Evolutionary conservation across 1,139 yeast species (phyloP).

Genomic region (Pichia sp.): DNA sequence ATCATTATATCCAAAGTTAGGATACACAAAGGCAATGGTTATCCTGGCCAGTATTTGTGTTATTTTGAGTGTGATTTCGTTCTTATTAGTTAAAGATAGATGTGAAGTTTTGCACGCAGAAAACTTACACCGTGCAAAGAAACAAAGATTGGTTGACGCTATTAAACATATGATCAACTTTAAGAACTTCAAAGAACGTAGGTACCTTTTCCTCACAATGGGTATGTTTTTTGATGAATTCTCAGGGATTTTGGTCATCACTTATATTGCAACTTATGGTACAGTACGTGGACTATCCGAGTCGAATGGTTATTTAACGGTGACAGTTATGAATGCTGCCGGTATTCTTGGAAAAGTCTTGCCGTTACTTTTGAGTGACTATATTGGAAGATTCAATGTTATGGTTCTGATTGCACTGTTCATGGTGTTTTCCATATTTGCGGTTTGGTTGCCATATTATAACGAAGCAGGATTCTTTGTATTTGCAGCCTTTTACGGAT

Average conservation of each 20-base stretch:
- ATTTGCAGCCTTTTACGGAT: constrained; percentile 41
- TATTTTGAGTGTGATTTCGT: constrained; percentile 34
- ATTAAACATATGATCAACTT: constrained; percentile 42
- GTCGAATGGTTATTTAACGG: constrained; percentile 42
- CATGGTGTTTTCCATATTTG: constrained; percentile 35
- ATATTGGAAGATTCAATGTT: constrained; percentile 51
- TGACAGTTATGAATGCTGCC: constrained; percentile 47
- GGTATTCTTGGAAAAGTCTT: constrained; percentile 51
- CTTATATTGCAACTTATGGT: constrained; percentile 52
- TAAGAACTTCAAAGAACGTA: constrained; percentile 41
- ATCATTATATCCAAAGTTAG: constrained; percentile 46
- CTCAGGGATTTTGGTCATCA: constrained; percentile 26
- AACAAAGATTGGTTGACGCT: constrained; percentile 36
- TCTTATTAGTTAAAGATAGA: constrained; percentile 25
- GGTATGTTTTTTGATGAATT: constrained; percentile 29
- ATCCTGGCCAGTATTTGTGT: constrained; percentile 52
- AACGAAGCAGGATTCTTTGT: constrained; percentile 34
- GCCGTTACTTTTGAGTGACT: constrained; percentile 49
- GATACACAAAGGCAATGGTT: constrained; percentile 60
- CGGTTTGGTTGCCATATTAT: constrained; percentile 48
- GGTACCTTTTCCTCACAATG: constrained; percentile 32
- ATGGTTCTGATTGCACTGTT: constrained; percentile 40
- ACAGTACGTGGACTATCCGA: constrained; percentile 42
- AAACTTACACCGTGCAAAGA: constrained; percentile 7
- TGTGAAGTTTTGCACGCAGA: constrained; percentile 28